Base-by-base conservation (phyloP, 2,329 filamentous ascomycete genomes). In the Leptographium flavum region DNA sequence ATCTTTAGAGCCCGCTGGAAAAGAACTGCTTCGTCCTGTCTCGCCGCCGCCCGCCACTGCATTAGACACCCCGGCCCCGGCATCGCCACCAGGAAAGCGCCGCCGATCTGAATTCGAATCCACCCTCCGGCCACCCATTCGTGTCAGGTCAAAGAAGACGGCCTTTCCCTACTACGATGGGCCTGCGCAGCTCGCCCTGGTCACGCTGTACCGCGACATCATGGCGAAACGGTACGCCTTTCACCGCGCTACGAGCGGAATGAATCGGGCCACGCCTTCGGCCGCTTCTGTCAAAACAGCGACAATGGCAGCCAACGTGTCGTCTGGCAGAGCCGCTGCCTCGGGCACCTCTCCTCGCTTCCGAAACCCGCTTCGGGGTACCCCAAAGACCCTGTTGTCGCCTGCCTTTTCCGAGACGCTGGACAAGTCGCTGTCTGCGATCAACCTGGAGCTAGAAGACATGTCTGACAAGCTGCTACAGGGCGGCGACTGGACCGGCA, bases 1-100 rank as follows among this genome's bases (percentile, higher is more conserved):
- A n/a, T n/a, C n/a, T n/a, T n/a, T n/a, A n/a, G 23, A 15, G 13
- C 8, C 19, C 38, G 27, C 11, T 4, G 56, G 92, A 86, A 69
- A 78, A 76, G 62, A 70, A 73, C 58, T 10, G 3, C 30, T 78
- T 72, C 65, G 17, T 31, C 39, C 27, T 2, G 9, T 17, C 3
- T 21, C 21, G 21, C 17, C 39, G 11, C 4, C 5, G 21, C 28
- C 8, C 9, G 19, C 30, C 2, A 6, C 22, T 14, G 21, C 41
- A 3, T 15, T 15, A 1, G 74, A 67, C 70, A 73, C 67, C 65
- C 15, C 23, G 9, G 69, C 47, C 5, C 49, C 50, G 2, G 39
- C 42, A 3, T 51, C 48, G 1, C 49, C 49, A 0, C 47, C 49
- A 0, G 49, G 38, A 9, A 52, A 52, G 39, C 39, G 50, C 7